Conservation (phyloP, 257 asterid species). For the Hygrophila difformis region DNA sequence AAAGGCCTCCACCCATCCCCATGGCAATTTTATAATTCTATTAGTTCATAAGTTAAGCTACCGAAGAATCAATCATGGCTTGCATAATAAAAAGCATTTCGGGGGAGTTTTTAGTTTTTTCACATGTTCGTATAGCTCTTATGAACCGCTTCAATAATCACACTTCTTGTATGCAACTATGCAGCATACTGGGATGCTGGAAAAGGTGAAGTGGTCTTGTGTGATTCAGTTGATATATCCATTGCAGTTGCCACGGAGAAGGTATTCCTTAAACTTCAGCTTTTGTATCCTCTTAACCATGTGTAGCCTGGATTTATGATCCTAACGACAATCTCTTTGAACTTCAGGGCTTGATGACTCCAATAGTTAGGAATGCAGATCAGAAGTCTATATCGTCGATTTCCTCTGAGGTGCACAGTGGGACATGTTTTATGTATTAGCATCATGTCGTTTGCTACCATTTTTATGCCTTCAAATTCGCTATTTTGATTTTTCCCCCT, state of each 20-base stretch:
- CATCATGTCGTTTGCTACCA: slow-evolving; percentile 2
- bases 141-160: slow-evolving; percentile 11
- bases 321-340: slow-evolving; percentile 10
- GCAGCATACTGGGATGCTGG: slow-evolving; percentile 87
- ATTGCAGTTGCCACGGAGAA: slow-evolving; percentile 98
- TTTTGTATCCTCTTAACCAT: too few species aligned
- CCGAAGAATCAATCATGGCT: too few species aligned
- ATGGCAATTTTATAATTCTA: too few species aligned
- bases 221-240: slow-evolving; percentile 90
- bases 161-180: too few species aligned
- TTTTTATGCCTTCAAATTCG: slow-evolving; percentile 7
- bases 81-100: too few species aligned
- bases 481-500: slow-evolving; percentile 2
- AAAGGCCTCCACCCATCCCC: too few species aligned
- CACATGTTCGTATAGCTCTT: too few species aligned
- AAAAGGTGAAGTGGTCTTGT: slow-evolving; percentile 59
- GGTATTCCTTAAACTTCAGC: slow-evolving; percentile 57
- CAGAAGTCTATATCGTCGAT: slow-evolving; percentile 92
- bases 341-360: slow-evolving; percentile 96
- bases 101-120: too few species aligned
- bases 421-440: slow-evolving; percentile 1
- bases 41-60: too few species aligned
- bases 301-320: slow-evolving; percentile 12
- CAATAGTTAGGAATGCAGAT: slow-evolving; percentile 88
- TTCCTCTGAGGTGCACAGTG: slow-evolving; percentile 65